Base-by-base conservation (phyloP, 2,329 filamentous ascomycete species). In the Tolypocladium tundrense region DNA sequence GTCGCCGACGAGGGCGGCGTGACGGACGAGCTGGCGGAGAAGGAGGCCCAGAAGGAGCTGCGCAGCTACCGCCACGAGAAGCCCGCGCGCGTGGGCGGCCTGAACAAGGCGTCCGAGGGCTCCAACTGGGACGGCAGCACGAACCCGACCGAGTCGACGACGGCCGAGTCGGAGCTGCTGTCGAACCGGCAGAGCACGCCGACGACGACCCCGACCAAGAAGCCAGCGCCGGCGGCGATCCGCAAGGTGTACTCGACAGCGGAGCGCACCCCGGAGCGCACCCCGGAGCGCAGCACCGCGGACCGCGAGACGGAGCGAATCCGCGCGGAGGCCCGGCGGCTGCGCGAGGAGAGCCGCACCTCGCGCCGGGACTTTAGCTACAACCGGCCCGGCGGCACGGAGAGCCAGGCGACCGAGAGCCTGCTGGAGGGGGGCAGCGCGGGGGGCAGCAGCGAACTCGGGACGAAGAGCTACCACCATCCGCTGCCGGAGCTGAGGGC, bases 11-110 rank as follows among this genome's bases (percentile, higher is more conserved):
- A 85, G 27, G 48, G 48, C 62, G 85, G 83, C 42, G 72, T 83
- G 19, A 72, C 86, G n/a, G 86, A 88, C 69, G 81, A 83, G 64
- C 73, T 78, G 35, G 84, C 85, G 65, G 87, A 89, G 69, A 80
- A 79, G 43, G 78, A 78, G 56, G 86, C 83, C 31, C 78, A 86
- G 64, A 77, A 84, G 53, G 87, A 94, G 60, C 83, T 97, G 58
- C 84, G 88, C 59, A 84, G 84, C 40, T 97, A 97, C 77, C 88
- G 92, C 31, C 82, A 91, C 68, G 93, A 97, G 75, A 90, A 87
- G 70, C 78, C 91, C 2, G 93, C 93, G 0, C 83, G 88, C 55
- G 91, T 97, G 2, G 93, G 93, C 41, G 93, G 93, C 24, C 77
- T 97, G 71, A 97, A 97, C 74, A 86, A 87, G 66, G 80, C 88